These are phyloP conservation scores for Triticum aestivum DNA, from an alignment of 176 grass and related monocot genomes.

Conservation along the genomic window DNA sequence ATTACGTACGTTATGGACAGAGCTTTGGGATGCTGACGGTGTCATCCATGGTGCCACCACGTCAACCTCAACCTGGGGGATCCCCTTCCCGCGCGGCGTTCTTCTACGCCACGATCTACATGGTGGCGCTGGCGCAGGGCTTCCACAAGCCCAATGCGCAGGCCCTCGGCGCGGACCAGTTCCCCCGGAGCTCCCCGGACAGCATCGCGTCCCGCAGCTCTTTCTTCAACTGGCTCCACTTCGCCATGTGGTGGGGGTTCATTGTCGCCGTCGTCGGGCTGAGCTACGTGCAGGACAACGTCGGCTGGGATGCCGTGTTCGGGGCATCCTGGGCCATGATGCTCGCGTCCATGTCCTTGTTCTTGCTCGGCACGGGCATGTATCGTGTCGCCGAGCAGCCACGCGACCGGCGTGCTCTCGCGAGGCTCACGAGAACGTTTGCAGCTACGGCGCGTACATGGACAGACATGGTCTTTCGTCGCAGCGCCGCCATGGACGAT, in stretches of 20 bases:
- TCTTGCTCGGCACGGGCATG: slow-evolving; percentile 37
- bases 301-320: slow-evolving; percentile 49
- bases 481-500: background rate
- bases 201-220: slow-evolving; percentile 40
- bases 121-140: slow-evolving; percentile 58
- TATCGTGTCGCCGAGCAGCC: background rate
- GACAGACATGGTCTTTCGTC: background rate
- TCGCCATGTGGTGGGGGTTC: slow-evolving; percentile 31
- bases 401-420: background rate
- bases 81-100: background rate
- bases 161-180: slow-evolving; percentile 73
- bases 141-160: slow-evolving; percentile 60
- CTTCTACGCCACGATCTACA: slow-evolving; percentile 61
- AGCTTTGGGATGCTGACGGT: slow-evolving; percentile 22
- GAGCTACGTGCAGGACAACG: slow-evolving; percentile 63
- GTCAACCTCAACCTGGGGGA: background rate
- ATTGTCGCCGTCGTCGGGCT: slow-evolving; percentile 2
- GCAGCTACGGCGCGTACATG: background rate
- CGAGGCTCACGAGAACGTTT: background rate
- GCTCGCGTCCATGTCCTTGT: background rate
- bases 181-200: background rate
- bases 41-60: background rate
- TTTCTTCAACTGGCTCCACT: slow-evolving; percentile 81
- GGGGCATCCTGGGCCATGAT: slow-evolving; percentile 40
- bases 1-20: background rate